Evolutionary conservation across 129 eudicot genomes (phyloP), one percentile per base, ranked within the genome.

Genomic region (Ambrosia artemisiifolia): DNA sequence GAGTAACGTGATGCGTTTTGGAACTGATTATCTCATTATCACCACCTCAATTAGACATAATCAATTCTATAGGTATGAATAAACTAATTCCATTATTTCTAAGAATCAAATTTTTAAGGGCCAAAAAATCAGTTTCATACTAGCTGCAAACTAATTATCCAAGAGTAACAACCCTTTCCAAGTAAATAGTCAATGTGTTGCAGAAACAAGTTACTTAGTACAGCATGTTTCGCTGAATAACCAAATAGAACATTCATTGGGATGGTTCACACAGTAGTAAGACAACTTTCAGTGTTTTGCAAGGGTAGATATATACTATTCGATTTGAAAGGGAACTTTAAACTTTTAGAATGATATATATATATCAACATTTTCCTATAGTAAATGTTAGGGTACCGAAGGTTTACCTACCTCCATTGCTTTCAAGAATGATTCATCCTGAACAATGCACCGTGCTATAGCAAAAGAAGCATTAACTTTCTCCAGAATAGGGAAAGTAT

Each of bases 401-500:
- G 50, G 72, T 42, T 69, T 71, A 76, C 86, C 83, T 80, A 89
- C 98, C 95, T 85, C 87, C 67, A 86, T 47, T 69, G 73, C 80
- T 76, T 84, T 87, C 65, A 93, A 69, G 12, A 79, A 71, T 40
- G 83, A 73, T 72, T 93, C 98, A 71, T 87, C 88, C 30, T 85
- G 84, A 16, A 89, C 43, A 78, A 89, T 65, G 72, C 96, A 93
- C 47, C 74, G 65, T 40, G 81, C 87, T 80, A 93, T 63, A 62
- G 73, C 74, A 65, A 78, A 72, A 78, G 90, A 84, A 56, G 77
- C 83, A 67, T 80, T 76, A 50, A 84, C 77, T 49, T 85, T 93
- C 65, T 93, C 96, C 65, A 87, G 13, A 49, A 93, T 69, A 13
- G 87, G 69, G 24, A 76, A 57, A 50, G 72, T 67, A 53, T 54